Evolutionary conservation across 257 asterid species (phyloP).

Genomic region (Coffea eugenioides): DNA sequence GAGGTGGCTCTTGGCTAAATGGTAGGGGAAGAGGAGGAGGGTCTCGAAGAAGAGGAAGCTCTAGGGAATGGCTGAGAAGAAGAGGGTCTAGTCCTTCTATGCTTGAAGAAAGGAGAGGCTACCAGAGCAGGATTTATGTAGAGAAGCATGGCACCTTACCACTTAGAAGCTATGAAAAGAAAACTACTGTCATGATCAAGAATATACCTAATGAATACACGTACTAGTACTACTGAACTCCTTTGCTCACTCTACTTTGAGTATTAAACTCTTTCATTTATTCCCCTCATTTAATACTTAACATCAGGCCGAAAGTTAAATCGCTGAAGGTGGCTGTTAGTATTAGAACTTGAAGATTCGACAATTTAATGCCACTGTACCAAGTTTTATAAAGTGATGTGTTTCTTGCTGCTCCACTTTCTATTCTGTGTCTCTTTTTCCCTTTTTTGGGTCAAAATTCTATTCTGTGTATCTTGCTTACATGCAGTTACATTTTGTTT

Average conservation of each 20-base stretch:
- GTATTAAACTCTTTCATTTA: not conserved
- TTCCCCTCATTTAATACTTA: not conserved
- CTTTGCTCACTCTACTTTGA: not conserved
- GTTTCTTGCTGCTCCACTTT: not conserved
- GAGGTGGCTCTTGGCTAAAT: not conserved
- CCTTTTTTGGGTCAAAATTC: not conserved
- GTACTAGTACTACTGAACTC: constrained; percentile 26
- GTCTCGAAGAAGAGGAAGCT: constrained; percentile 5
- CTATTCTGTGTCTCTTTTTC: not conserved
- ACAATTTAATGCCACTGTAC: not conserved
- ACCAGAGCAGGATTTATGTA: not conserved
- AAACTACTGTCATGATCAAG: constrained; percentile 60
- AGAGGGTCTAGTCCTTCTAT: not conserved
- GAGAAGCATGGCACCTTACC: constrained; percentile 32
- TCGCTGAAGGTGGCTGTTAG: not conserved
- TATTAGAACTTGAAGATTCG: not conserved
- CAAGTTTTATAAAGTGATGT: not conserved
- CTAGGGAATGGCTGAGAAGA: not conserved
- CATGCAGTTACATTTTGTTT: no score
- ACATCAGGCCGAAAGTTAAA: not conserved
- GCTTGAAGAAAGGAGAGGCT: not conserved
- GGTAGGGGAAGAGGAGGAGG: constrained; percentile 13
- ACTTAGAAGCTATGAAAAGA: constrained; percentile 27
- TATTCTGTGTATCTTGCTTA: no score
- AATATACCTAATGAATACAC: constrained; percentile 54